phyloP scores from a whole-genome alignment of 352 stramenopile genomes.

The Phytophthora sansomeana region DNA sequence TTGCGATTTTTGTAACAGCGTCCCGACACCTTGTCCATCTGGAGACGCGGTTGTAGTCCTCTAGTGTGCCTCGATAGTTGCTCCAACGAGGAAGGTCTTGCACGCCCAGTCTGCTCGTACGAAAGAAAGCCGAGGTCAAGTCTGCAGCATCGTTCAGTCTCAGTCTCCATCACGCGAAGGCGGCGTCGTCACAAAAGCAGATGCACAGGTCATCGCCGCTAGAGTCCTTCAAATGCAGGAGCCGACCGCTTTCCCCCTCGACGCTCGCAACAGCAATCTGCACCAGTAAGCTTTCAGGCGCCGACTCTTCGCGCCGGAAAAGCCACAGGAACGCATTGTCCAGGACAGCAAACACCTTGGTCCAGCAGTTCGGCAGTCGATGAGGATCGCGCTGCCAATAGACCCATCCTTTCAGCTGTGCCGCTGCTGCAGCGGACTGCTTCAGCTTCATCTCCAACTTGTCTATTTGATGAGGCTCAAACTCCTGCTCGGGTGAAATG shows the following conservation, averaged over 20 bases:
- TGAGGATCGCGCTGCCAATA: constrained; percentile 69
- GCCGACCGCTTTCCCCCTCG: constrained; percentile 33
- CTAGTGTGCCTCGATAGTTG: constrained; percentile 59
- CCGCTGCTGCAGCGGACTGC: background rate
- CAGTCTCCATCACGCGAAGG: constrained; percentile 43
- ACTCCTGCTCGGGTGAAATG: background rate
- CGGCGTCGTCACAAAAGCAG: constrained; percentile 38
- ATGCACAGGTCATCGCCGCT: constrained; percentile 61
- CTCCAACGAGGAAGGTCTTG: constrained; percentile 51
- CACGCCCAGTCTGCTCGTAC: constrained; percentile 34
- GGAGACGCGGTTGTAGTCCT: constrained; percentile 44
- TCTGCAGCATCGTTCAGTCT: constrained; percentile 49
- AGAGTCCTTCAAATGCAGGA: constrained; percentile 54
- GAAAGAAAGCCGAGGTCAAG: constrained; percentile 53
- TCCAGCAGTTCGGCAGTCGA: constrained; percentile 60
- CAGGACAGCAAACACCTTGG: constrained; percentile 70
- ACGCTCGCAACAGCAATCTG: constrained; percentile 64
- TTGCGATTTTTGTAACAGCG: constrained; percentile 36
- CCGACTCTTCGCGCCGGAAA: constrained; percentile 51
- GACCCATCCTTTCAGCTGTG: constrained; percentile 49
- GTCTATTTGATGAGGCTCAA: background rate
- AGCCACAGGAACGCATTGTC: constrained; percentile 64
- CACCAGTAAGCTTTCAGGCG: constrained; percentile 45
- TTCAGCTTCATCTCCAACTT: constrained; percentile 10
- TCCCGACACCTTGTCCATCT: constrained; percentile 47